Evolutionary conservation across 352 stramenopile genomes (phyloP), one percentile per base, ranked within the genome.

Genomic region (Globisporangium paroecandrum): DNA sequence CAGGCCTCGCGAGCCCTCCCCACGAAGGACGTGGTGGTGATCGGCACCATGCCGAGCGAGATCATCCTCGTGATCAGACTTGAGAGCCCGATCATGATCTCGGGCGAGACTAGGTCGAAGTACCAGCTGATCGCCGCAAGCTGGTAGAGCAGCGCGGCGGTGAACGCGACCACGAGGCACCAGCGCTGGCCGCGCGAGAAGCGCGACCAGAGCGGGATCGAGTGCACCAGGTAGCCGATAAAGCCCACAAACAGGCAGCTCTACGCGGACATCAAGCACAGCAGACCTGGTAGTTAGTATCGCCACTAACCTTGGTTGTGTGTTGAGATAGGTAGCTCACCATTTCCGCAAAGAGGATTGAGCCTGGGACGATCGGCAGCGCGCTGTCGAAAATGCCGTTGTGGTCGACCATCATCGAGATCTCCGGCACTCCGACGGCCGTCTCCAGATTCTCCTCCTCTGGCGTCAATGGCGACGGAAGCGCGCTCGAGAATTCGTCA

Each of bases 31-130:
- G 77, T 86, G 38, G 82, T 89, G n/a, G 82, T 89, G 70, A 90
- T 85, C 10, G 79, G 82, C 62, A 90, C 75, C 79, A 90, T 90
- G n/a, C 82, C 82, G 36, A 90, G 71, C 47, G 82, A 89, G 65
- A 87, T 87, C 65, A 84, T 84, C n/a, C 80, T 63, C 29, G 80
- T 89, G 67, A 90, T 88, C 60, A 89, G 76, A 32, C 82, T 89
- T 3, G 82, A 90, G 20, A 89, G 68, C 0, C 77, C 77, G n/a
- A 90, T 56, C 67, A 87, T 84, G 27, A 81, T 58, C 57, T 88
- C 80, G 0, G 73, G 62, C 2, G 80, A 82, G 47, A 90, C 62
- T 4, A 64, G 41, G 7, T 69, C 71, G 10, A 79, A 57, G 49
- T 78, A 79, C 79, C 79, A 90, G 32, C 68, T 73, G 3, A 85